Evolutionary conservation across 1,284 basidiomycete species (phyloP), one percentile per base, ranked within the genome.

Genomic region (Agaricales sp.): DNA sequence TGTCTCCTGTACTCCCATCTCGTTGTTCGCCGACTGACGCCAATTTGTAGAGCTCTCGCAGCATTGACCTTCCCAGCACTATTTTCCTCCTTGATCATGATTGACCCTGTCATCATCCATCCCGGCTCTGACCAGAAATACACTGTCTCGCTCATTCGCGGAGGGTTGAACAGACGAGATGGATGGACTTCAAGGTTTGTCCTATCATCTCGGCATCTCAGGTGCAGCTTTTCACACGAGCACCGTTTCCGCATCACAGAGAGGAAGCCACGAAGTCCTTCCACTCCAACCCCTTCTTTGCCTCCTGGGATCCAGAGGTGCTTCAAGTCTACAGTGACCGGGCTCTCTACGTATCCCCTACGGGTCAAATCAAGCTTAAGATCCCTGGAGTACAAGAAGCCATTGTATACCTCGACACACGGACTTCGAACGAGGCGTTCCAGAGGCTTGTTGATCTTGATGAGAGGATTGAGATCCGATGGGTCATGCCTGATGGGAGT

Each of bases 61-160:
- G 81, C 85, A 1, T 57, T 81, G n/a, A 70, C 74, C 11, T 65
- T 71, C 48, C 89, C 92, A 0, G 66, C 69, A 1, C 66, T 94
- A 6, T 91, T 93, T 65, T 71, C 80, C n/a, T 75, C 77, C 0
- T 65, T 95, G 24, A 69, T 92, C 44, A 72, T 94, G 8, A 65
- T 94, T 21, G 93, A 97, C 61, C 91, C 94, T 0, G 74, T 89
- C 50, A 76, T 91, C 30, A 54, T 69, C 44, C 59, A 37, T 51
- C 37, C 23, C 52, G 38, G 13, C 50, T 43, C 49, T 44, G 46
- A 53, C 25, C 46, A 49, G 22, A 51, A 41, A 2, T n/a, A 44
- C 11, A 50, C 59, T 13, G 47, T 55, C 19, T 47, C 46, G 6
- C 52, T 69, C 19, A 62, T 70, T 0, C 41, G 59, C 1, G 75